Evolutionary conservation across 306 rosid genomes (phyloP).

Genomic region (Fragaria vesca): DNA sequence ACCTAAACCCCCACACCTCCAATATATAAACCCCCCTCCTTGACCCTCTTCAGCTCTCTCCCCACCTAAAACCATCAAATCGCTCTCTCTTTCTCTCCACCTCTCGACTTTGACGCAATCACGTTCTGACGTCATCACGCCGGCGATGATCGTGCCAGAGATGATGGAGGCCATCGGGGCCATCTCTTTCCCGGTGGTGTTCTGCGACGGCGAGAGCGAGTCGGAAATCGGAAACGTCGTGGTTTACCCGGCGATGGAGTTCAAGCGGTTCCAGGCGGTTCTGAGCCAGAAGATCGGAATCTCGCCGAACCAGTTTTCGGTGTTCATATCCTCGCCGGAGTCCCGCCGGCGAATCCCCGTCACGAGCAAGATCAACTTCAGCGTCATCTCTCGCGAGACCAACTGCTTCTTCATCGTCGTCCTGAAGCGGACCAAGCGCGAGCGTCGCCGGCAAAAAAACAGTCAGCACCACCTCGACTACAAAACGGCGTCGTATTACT

Average conservation of each 20-base stretch:
- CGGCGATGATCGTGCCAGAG: background rate
- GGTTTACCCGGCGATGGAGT: conserved; percentile 38
- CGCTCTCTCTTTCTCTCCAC: background rate
- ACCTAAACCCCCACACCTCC: conserved; percentile 9
- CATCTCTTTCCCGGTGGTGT: conserved; percentile 40
- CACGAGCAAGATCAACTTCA: conserved; percentile 52
- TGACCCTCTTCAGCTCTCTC: background rate
- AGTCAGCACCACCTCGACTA: background rate
- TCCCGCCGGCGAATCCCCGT: conserved; percentile 44
- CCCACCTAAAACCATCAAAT: background rate
- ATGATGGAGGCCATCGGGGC: conserved; percentile 32
- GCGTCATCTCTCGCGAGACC: conserved; percentile 28
- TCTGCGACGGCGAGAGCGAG: conserved; percentile 54
- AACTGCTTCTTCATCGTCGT: conserved; percentile 55
- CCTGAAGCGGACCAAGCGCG: conserved; percentile 48
- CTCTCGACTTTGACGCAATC: background rate
- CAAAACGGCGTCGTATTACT: background rate
- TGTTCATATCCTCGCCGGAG: conserved; percentile 34
- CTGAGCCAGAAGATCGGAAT: conserved; percentile 56
- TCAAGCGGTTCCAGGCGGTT: conserved; percentile 37
- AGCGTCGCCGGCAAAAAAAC: conserved; percentile 29
- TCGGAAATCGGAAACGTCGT: conserved; percentile 40
- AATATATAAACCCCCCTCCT: conserved; percentile 17
- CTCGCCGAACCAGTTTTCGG: conserved; percentile 49
- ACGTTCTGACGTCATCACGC: background rate